Conservation (phyloP, 2,329 filamentous ascomycete genomes). For the Apiospora arundinis region DNA sequence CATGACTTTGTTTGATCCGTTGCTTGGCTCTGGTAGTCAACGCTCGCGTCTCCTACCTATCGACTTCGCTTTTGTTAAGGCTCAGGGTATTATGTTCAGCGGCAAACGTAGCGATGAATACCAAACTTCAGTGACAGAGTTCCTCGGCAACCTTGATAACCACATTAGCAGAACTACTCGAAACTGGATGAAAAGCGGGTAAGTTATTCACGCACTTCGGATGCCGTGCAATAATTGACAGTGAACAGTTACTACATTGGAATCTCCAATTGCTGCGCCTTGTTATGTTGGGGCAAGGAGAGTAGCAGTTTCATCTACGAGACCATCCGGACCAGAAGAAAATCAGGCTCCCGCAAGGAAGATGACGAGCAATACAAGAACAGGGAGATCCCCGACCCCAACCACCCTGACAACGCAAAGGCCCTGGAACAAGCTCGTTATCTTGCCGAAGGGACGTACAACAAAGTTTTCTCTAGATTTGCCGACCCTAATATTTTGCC, state of each 20-base stretch:
- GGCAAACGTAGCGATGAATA: conserved; percentile 55
- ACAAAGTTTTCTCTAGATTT: conserved; percentile 55
- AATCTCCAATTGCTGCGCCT: no score
- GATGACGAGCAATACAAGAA: conserved; percentile 10
- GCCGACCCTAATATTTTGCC: conserved; percentile 66
- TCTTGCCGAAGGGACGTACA: conserved; percentile 35
- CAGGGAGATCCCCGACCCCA: background rate
- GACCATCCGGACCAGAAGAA: conserved; percentile 39
- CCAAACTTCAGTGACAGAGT: conserved; percentile 51
- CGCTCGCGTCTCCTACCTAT: conserved; percentile 48
- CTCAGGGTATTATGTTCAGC: conserved; percentile 70
- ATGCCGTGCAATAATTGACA: no score
- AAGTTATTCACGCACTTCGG: no score
- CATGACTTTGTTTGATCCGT: conserved; percentile 70
- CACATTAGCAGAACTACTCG: conserved; percentile 60
- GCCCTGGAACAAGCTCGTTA: conserved; percentile 26
- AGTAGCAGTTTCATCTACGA: conserved; percentile 51
- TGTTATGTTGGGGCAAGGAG: no score
- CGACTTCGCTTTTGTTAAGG: conserved; percentile 67
- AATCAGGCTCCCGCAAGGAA: conserved; percentile 35
- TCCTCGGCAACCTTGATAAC: conserved; percentile 59
- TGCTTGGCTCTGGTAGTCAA: conserved; percentile 45
- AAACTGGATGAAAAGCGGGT: conserved; percentile 58
- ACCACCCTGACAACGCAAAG: conserved; percentile 28
- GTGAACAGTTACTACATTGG: no score